Base-by-base conservation (phyloP, 1,139 yeast species). In the Saccharomyces hybrid region DNA sequence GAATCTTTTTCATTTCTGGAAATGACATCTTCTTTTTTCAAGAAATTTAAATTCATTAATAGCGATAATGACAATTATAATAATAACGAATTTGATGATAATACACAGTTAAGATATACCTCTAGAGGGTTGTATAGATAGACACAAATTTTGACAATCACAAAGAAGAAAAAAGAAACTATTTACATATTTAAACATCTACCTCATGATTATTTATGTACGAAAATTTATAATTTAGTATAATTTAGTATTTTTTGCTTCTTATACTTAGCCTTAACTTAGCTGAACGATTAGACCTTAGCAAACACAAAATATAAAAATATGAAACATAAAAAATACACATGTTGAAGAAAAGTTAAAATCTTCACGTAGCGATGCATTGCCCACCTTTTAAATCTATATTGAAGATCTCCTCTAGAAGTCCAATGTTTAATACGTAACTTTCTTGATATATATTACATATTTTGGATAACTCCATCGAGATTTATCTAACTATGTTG, bases 1-100 rank as follows among this genome's bases (percentile, higher is more conserved):
- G 70, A 67, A 50, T 71, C 66, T 53, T 66, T 64, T 49, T 68
- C 72, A 8, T 58, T 69, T 20, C 57, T 68, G 28, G 71, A 69
- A 51, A 66, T 68, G 67, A 69, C 72, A 1, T 69, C 72, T 1
- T 66, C 69, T 5, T 57, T 69, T 16, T 54, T 69, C 51, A 65
- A 60, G 50, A 64, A 62, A 48, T 61, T 69, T 38, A 63, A 64
- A 48, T 61, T 68, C 31, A 62, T 58, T 48, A 64, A 61, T 49
- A 57, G 53, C 16, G 52, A 57, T 14, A 55, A 60, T 31, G 51
- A 56, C 23, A 59, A 51, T 31, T 31, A 49, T 9, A 51, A 27
- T 16, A 53, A 31, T 26, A 31, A 28, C 41, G 44, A 11, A 31
- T 28, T 38, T 38, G 44, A 38, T 38, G 44, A 38, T 38, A 38